Base-by-base conservation (phyloP, 805 yeast species). In the Cyberlindnera mississippiensis region DNA sequence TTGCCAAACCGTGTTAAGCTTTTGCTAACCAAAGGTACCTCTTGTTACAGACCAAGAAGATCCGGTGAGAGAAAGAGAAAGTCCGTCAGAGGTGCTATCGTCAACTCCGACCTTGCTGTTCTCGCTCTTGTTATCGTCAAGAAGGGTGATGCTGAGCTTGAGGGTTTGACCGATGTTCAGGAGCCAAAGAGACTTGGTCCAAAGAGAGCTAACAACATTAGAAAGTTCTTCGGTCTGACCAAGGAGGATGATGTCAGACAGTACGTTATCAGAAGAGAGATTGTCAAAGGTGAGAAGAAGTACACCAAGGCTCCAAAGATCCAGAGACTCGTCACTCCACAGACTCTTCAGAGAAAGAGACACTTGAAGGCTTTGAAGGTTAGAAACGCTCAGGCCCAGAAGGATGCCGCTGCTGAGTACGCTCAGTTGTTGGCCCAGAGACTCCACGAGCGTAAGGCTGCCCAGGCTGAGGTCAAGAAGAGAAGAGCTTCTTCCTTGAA, bases 341-440 rank as follows among this genome's bases (percentile, higher is more conserved):
- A 93, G 78, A 85, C 88, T 68, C 81, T 93, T 72, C 98, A 91
- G 81, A 91, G 96, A 84, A 93, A 93, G 95, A 86, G 97, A 78
- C 90, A 87, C 70, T 83, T 86, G 72, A 85, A 79, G 72, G 82
- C 96, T 64, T 76, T 82, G 76, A 93, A 93, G 85, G 77, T 86
- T 72, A 86, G 82, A 79, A 86, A 87, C 75, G 97, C 98, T 72
- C 96, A 88, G 81, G 89, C 87, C 68, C 96, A 89, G 78, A 89
- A 96, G 88, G 98, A 93, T 74, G 96, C 96, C 76, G 99, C 99
- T 75, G 96, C 98, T 69, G 99, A 93, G 77, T 93, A 93, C 84
- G 95, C 97, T 69, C 96, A 90, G 78, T 80, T 93, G 70, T 81
- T 93, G 72, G 98, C 99, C 69, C 78, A 88, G 80, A 91, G 98